Evolutionary conservation across 2,329 filamentous ascomycete genomes (phyloP).

Genomic region (Chrysoporthe austroafricana): DNA sequence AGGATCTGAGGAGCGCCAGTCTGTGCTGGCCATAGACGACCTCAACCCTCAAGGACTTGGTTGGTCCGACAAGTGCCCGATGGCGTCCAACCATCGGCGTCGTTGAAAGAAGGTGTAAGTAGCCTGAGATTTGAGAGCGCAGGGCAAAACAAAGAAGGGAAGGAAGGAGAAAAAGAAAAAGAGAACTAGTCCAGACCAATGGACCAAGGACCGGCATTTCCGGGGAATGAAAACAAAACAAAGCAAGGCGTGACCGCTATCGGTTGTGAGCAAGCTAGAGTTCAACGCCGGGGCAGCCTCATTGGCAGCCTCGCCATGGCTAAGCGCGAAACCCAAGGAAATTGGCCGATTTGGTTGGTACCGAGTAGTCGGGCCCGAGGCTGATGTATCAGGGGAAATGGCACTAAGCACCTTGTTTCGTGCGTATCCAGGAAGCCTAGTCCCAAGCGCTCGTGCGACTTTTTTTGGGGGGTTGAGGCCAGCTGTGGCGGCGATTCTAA

Average conservation of each 20-base stretch:
- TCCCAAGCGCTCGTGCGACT: constrained; percentile 19
- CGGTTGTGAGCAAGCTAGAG: background rate
- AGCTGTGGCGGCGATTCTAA: background rate
- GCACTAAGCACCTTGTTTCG: constrained; percentile 16
- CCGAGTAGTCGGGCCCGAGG: constrained; percentile 23
- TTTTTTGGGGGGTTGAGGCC: background rate
- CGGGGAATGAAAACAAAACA: constrained; percentile 20
- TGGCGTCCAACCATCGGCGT: background rate
- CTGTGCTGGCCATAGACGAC: background rate
- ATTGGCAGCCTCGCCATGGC: constrained; percentile 16
- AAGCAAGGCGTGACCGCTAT: constrained; percentile 7
- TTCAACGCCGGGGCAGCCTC: background rate
- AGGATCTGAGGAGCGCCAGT: constrained; percentile 12
- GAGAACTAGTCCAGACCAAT: constrained; percentile 13
- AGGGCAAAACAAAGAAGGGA: background rate
- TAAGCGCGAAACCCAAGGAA: background rate
- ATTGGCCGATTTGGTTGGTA: constrained; percentile 11
- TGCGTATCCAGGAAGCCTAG: constrained; percentile 6
- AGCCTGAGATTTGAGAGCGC: constrained; percentile 3
- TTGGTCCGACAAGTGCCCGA: constrained; percentile 3
- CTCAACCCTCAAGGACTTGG: background rate
- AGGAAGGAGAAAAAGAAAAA: background rate
- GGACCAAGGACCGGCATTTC: constrained; percentile 15
- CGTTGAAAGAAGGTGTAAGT: background rate
- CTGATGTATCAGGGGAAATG: constrained; percentile 18